Base-by-base conservation (phyloP, 2,329 filamentous ascomycete species). In the Hypoxylon sp. region DNA sequence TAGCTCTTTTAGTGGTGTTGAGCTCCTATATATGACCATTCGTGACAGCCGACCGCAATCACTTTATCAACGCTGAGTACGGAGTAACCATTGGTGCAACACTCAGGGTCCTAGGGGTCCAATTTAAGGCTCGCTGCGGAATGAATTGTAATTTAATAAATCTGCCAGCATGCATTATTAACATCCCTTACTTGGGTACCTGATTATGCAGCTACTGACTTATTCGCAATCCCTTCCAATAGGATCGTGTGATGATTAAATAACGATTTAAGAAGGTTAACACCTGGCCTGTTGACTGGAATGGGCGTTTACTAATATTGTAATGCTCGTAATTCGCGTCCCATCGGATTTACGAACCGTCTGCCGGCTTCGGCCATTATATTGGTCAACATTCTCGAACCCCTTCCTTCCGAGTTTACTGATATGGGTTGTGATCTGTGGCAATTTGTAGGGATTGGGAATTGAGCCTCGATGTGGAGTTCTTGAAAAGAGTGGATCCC, bases 81-180 rank as follows among this genome's bases (percentile, higher is more conserved):
- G 11, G 43, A 6, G 45, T 36, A 51, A 57, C 38, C 1, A 43
- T 28, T 30, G 28, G 56, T 66, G 59, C 38, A 52, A 69, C 66
- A 19, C 34, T 69, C 63, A 69, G 63, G 63, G 67, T 69, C 63
- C 52, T 41, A 5, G 62, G 62, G 62, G 28, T 43, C 50, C 30
- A 52, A 57, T 48, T 62, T 63, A 43, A 63, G 66, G 59, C 63
- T 66, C 46, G 50, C 53, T 52, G 55, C 45, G 52, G 55, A 50
- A 50, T 59, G 32, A 55, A 60, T 30, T 32, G 36, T 28, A 32
- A 63, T 64, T 51, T 55, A 63, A 66, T 66, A 57, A 65, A 66
- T 69, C 66, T 65, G 45, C 58, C 62, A 65, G 38, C 53, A 30
- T 63, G 62, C 66, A 65, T 68, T 63, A 66, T 65, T 60, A 48